phyloP scores from a whole-genome alignment of 495 filamentous ascomycete genomes.

The Letharia lupina region DNA sequence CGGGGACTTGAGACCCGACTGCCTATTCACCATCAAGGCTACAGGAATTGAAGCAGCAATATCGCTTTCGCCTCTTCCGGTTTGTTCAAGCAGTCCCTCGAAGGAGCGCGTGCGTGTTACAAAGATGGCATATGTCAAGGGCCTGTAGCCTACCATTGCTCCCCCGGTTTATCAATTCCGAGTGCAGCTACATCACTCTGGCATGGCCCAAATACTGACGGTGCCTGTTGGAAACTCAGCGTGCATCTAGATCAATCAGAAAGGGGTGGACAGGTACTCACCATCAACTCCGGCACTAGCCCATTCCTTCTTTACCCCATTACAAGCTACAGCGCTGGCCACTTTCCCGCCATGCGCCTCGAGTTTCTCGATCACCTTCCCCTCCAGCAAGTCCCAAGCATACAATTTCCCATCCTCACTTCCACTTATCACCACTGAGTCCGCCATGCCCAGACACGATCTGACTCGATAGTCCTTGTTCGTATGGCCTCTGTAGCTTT shows the following conservation, averaged over 20 bases:
- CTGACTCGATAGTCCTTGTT: constrained; percentile 65
- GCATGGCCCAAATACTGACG: constrained; percentile 24
- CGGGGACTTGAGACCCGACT: neutral
- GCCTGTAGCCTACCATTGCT: neutral
- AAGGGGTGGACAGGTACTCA: constrained; percentile 22
- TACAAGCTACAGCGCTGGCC: constrained; percentile 64
- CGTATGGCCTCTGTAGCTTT: constrained; percentile 57
- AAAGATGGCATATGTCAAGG: neutral
- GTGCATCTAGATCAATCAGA: neutral
- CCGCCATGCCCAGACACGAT: constrained; percentile 61
- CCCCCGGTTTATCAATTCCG: neutral
- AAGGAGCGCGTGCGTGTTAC: neutral
- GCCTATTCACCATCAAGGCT: neutral
- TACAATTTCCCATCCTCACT: constrained; percentile 69
- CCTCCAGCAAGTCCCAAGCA: constrained; percentile 84
- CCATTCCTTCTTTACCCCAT: constrained; percentile 57
- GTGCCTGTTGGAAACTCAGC: constrained; percentile 21
- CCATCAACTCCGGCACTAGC: constrained; percentile 55
- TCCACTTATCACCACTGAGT: constrained; percentile 74
- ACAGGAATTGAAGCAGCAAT: neutral
- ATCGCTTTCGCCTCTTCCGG: neutral
- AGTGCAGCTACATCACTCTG: neutral
- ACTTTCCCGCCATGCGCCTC: constrained; percentile 49
- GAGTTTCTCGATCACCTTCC: constrained; percentile 54
- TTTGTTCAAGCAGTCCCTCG: neutral